A percentile compares a stretch with the other conserved stretches of the same genome.
Evolutionary conservation across 108 stramenopile genomes (phyloP).

Genomic region (Parmales sp.): DNA sequence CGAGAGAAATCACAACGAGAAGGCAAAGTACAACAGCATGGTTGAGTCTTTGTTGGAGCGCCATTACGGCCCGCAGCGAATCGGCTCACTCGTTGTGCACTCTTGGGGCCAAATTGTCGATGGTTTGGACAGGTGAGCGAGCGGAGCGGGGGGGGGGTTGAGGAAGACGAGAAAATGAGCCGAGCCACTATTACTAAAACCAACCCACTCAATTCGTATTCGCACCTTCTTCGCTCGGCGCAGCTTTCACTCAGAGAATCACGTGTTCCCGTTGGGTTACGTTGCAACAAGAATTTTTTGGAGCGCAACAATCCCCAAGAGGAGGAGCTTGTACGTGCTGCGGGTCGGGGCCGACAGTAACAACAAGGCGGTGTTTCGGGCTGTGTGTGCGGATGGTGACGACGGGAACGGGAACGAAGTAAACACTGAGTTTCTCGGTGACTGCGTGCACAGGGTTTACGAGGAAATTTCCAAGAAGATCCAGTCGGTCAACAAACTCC

Average conservation of each 20-base stretch:
- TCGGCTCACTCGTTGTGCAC: slow-evolving; percentile 45
- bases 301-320: slow-evolving; percentile 32
- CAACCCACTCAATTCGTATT: too few species aligned
- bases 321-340: slow-evolving; percentile 49
- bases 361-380: slow-evolving; percentile 32
- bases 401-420: slow-evolving; percentile 15
- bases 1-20: too few species aligned
- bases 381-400: slow-evolving; percentile 43
- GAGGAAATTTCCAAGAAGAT: neutral
- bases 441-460: slow-evolving; percentile 32
- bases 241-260: slow-evolving; percentile 45
- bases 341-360: slow-evolving; percentile 23
- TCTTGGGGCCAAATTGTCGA: slow-evolving; percentile 44
- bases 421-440: slow-evolving; percentile 32
- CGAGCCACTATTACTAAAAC: too few species aligned
- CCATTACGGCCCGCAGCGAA: too few species aligned
- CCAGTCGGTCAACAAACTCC: neutral
- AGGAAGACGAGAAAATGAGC: too few species aligned
- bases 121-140: too few species aligned
- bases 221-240: too few species aligned
- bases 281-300: slow-evolving; percentile 55
- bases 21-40: too few species aligned
- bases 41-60: too few species aligned
- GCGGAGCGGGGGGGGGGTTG: too few species aligned
- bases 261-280: slow-evolving; percentile 48